Evolutionary conservation across 768 basidiomycete genomes (phyloP), one percentile per base, ranked within the genome.

Genomic region (Mycena maculata): DNA sequence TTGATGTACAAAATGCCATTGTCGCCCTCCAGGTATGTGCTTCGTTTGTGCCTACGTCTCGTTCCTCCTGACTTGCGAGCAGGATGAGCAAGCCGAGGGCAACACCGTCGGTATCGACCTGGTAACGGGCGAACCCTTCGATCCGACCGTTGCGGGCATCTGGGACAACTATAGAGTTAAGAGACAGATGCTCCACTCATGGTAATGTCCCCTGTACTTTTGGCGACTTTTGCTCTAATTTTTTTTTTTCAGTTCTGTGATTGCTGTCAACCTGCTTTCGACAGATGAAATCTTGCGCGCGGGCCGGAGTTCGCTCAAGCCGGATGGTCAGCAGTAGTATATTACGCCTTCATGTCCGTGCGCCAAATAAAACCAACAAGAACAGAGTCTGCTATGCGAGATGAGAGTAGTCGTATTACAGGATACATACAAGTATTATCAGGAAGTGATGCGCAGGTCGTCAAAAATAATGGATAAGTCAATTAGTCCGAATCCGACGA

Each of bases 151-250:
- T 7, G 93, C 96, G 76, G 98, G 98, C 39, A 90, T 99, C 28
- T 99, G 96, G 96, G 98, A 99, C 77, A 99, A 98, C 81, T 99
- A 98, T 77, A 86, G 98, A 71, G 98, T 99, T 67, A 99, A 99
- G 85, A 86, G 97, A 67, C 98, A 99, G 77, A 98, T 99, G 95
- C 81, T 99, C 49, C 96, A 98, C 76, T 97, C 95, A 75, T 94
- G 94, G 95, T 96, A 72, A 76, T 90, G 11, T 22, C 50, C 41
- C 47, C 50, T 15, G 23, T 10, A 8, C 1, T 39, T 25, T 30
- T 25, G 23, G 28, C 8, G 16, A n/a, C n/a, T n/a, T n/a, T n/a
- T n/a, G 15, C 7, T n/a, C 11, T 12, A 28, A 77, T 76, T 69
- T 76, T 69, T 52, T 65, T 53, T 68, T 56, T 71, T 60, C 65